phyloP scores from a whole-genome alignment of 2,329 filamentous ascomycete species.

The Phialocephala sp. region DNA sequence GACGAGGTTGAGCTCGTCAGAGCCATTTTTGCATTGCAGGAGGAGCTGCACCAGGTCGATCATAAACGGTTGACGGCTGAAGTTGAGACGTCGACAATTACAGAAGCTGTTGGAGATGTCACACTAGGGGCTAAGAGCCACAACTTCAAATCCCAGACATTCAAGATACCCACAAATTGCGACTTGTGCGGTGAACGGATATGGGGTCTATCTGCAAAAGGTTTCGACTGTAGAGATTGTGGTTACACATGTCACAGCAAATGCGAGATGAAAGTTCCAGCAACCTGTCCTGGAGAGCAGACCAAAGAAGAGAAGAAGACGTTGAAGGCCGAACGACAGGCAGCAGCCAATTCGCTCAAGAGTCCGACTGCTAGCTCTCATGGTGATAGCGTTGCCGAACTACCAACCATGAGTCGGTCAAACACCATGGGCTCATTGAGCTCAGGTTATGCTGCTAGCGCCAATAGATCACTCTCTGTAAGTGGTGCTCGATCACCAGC shows the following conservation, averaged over 20 bases:
- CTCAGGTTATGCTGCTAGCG: constrained; percentile 84
- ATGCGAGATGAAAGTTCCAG: constrained; percentile 98
- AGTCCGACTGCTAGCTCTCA: constrained; percentile 37
- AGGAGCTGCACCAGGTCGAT: constrained; percentile 83
- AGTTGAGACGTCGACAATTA: constrained; percentile 92
- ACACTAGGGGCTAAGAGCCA: constrained; percentile 93
- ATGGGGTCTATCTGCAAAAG: constrained; percentile 96
- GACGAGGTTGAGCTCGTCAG: constrained; percentile 87
- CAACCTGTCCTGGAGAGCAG: constrained; percentile 92
- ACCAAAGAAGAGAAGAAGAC: constrained; percentile 96
- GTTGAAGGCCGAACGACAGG: constrained; percentile 84
- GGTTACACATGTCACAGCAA: constrained; percentile 99
- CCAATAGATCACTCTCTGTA: constrained; percentile 76
- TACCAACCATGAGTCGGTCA: constrained; percentile 73
- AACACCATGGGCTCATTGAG: constrained; percentile 89
- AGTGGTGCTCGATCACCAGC: constrained; percentile 55
- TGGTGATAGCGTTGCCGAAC: constrained; percentile 60
- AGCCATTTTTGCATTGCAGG: constrained; percentile 83
- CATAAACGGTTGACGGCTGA: constrained; percentile 85
- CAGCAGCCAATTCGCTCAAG: constrained; percentile 63
- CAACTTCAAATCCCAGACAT: constrained; percentile 98
- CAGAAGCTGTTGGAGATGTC: constrained; percentile 87
- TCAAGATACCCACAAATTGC: constrained; percentile 98
- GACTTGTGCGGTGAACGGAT: constrained; percentile 96
- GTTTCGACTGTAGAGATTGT: constrained; percentile 93